Base-by-base conservation (phyloP, 257 asterid genomes). In the Solanum chiquidenum region DNA sequence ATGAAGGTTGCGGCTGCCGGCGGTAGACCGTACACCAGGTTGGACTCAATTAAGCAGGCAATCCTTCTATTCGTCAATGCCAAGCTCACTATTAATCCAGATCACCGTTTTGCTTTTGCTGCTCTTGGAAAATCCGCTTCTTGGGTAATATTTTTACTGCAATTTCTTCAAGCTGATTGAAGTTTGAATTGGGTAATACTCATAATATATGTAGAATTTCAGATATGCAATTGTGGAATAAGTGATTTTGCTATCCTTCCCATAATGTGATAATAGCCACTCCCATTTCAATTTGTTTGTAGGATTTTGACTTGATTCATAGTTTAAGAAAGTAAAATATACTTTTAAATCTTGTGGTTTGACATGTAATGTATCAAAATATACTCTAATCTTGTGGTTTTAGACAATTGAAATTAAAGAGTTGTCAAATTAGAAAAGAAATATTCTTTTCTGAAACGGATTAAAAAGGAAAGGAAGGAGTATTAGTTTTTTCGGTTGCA, bases 71-170 rank as follows among this genome's bases (percentile, higher is more conserved):
- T 95, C 89, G 91, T 96, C 68, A 96, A 95, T 44, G 93, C 99
- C 21, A 97, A 97, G 92, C 98, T 95, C 89, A 90, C 93, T 42
- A 94, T 95, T 77, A 95, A 92, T 86, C 87, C 98, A 52, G 98
- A 97, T 86, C 98, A 97, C 60, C 99, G 99, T n/a, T 97, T 95
- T 83, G 98, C 98, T 83, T 95, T 93, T 91, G 72, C 92, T 16
- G 93, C 93, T 58, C 92, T 97, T 34, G 91, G 94, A 60, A 95
- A 97, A 90, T 88, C 98, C 12, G 91, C 93, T 87, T 90, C 88
- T 73, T 94, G 98, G 98, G 99, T 68, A 73, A 34, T 64, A 2
- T 64, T 5, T 64, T 10, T 64, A n/a, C 31, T 11, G 33, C 29
- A 64, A 64, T 64, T 64, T 64, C 33, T 64, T 64, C 72, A n/a